Evolutionary conservation across 2,329 filamentous ascomycete genomes (phyloP), one percentile per base, ranked within the genome.

Genomic region (Colletotrichum sojae): DNA sequence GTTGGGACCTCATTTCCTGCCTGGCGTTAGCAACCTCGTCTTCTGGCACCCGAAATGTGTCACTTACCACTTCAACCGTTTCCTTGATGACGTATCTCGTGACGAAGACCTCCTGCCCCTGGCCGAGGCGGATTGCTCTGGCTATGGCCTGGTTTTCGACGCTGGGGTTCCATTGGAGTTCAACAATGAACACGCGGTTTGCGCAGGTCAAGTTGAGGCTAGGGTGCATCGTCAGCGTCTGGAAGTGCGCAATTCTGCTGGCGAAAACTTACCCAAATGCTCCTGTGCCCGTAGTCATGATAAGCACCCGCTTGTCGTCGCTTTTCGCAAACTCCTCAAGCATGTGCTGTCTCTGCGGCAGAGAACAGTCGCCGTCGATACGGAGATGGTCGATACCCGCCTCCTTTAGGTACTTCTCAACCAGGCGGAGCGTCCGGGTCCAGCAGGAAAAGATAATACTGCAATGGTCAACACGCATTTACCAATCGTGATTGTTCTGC

Each of bases 121-220:
- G 86, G 0, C 84, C 83, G 0, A 88, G 75, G 0, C 86, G 80
- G 3, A 86, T 75, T 0, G 83, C 84, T 12, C 86, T 77, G 0
- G 80, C 84, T 13, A 88, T 82, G 0, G 86, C 86, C 63, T 89
- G 86, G 13, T 80, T 81, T 66, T 88, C 86, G 0, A 86, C 81
- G 2, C 80, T 83, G 0, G 85, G 86, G 46, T 88, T 88, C 85
- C 86, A 88, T 27, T 88, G 86, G 0, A 84, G 81, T 57, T 88
- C 86, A 0, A 88, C 75, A 3, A 88, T 82, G 66, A 85, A 85
- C 0, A 88, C 81, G 0, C 82, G 79, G 51, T 83, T 85, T 0
- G 85, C 85, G 0, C 78, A 78, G 0, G 83, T 81, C 3, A 88
- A 76, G n/a, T 87, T 86, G 0, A 88, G 67, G 10, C 84, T 84